phyloP scores from a whole-genome alignment of 2,329 filamentous ascomycete species.

The Fusarium duplospermum region DNA sequence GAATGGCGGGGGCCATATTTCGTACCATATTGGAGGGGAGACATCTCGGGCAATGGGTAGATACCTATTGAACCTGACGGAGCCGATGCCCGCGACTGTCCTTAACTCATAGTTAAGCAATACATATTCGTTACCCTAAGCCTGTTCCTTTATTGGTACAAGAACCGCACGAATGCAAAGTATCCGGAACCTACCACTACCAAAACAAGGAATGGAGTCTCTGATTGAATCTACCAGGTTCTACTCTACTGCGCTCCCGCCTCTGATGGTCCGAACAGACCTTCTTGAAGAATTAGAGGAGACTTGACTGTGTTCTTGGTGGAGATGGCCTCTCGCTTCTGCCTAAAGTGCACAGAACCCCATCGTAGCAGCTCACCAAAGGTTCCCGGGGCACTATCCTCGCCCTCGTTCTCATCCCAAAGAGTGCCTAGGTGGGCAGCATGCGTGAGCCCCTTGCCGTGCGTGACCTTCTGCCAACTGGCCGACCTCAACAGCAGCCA shows the following conservation, averaged over 20 bases:
- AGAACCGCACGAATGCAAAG: neutral
- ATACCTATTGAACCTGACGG: neutral
- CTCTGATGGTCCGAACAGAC: neutral
- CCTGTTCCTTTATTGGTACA: neutral
- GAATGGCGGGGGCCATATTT: neutral
- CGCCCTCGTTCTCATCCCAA: slow-evolving; percentile 28
- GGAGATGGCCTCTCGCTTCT: slow-evolving; percentile 11
- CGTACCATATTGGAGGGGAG: neutral
- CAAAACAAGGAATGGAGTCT: neutral
- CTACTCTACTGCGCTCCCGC: neutral
- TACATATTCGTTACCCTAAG: neutral
- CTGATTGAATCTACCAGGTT: neutral
- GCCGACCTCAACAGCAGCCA: slow-evolving; percentile 16
- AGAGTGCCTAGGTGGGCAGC: slow-evolving; percentile 7
- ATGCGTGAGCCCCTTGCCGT: slow-evolving; percentile 16
- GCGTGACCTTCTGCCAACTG: slow-evolving; percentile 29
- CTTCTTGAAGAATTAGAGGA: slow-evolving; percentile 5
- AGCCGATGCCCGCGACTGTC: neutral
- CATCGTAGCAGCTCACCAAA: slow-evolving; percentile 23
- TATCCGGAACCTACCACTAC: neutral
- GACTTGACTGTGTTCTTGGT: slow-evolving; percentile 6
- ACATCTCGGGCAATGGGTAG: neutral
- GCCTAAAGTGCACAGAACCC: slow-evolving; percentile 12
- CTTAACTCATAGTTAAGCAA: neutral
- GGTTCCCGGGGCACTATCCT: slow-evolving; percentile 15